phyloP scores from a whole-genome alignment of 1,284 basidiomycete species.

The Ustilago trichophora region DNA sequence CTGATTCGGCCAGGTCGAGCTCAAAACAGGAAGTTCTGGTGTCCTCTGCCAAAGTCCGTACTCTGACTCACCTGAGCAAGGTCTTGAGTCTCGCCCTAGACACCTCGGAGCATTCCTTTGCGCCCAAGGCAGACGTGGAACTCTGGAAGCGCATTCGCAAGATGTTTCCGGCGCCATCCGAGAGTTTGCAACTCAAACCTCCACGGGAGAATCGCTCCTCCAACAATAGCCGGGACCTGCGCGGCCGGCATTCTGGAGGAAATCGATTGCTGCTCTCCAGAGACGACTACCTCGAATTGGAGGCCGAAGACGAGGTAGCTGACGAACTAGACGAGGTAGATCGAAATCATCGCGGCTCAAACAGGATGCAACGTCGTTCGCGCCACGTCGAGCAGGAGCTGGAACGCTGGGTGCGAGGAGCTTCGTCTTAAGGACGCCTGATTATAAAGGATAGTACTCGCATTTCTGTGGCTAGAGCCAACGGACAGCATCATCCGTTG shows the following conservation, averaged over 20 bases:
- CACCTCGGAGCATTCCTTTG: slow-evolving; percentile 24
- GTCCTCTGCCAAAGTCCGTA: slow-evolving; percentile 4
- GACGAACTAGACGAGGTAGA: background rate
- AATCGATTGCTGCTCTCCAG: slow-evolving; percentile 21
- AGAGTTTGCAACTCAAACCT: background rate
- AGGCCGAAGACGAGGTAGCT: slow-evolving; percentile 12
- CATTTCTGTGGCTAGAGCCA: no score
- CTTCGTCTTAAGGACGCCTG: slow-evolving; percentile 4
- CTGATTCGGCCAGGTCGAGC: background rate
- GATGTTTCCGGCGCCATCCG: slow-evolving; percentile 6
- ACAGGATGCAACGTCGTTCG: slow-evolving; percentile 26
- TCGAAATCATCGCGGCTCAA: background rate
- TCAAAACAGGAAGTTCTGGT: slow-evolving; percentile 23
- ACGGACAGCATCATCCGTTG: no score
- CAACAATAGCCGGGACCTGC: background rate
- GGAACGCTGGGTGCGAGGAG: slow-evolving; percentile 33
- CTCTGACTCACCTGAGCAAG: background rate
- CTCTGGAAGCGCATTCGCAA: slow-evolving; percentile 28
- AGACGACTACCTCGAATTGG: slow-evolving; percentile 26
- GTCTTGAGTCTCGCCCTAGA: slow-evolving; percentile 15
- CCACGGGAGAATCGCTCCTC: background rate
- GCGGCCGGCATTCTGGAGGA: background rate
- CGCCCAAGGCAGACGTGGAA: slow-evolving; percentile 27
- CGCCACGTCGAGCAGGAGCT: slow-evolving; percentile 45
- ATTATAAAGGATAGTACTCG: no score